Evolutionary conservation across 1,284 basidiomycete species (phyloP).

Genomic region (Xanthoconium separans): DNA sequence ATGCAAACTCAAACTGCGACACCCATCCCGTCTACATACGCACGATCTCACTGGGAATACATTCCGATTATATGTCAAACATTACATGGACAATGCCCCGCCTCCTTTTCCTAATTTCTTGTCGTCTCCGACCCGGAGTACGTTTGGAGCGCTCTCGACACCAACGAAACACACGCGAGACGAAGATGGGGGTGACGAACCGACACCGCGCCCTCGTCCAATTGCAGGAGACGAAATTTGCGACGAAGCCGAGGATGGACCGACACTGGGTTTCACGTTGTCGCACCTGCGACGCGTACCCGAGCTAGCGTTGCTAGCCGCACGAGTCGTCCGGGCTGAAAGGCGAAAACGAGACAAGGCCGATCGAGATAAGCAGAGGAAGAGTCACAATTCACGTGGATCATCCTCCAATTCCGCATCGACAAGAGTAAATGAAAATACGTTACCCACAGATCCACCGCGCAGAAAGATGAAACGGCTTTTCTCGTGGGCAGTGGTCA

Average conservation of each 20-base stretch:
- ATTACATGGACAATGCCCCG: constrained; percentile 64
- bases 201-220: constrained; percentile 11
- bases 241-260: constrained; percentile 9
- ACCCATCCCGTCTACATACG: constrained; percentile 64
- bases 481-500: constrained; percentile 59
- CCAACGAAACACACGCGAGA: constrained; percentile 22
- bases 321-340: constrained; percentile 59
- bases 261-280: constrained; percentile 56
- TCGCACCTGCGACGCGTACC: constrained; percentile 74
- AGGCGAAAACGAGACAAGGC: constrained; percentile 47
- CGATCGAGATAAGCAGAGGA: constrained; percentile 32
- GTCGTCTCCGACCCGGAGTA: constrained; percentile 4
- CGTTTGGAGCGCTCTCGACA: constrained; percentile 10
- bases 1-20: constrained; percentile 49
- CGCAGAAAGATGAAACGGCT: constrained; percentile 57
- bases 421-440: background rate
- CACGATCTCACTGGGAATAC: constrained; percentile 64
- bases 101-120: background rate
- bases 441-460: constrained; percentile 10
- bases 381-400: background rate
- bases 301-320: constrained; percentile 60
- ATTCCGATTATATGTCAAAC: constrained; percentile 72
- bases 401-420: background rate
- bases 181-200: constrained; percentile 1
- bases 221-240: background rate